Evolutionary conservation across 2,329 filamentous ascomycete species (phyloP).

Genomic region (Aspergillus persii): DNA sequence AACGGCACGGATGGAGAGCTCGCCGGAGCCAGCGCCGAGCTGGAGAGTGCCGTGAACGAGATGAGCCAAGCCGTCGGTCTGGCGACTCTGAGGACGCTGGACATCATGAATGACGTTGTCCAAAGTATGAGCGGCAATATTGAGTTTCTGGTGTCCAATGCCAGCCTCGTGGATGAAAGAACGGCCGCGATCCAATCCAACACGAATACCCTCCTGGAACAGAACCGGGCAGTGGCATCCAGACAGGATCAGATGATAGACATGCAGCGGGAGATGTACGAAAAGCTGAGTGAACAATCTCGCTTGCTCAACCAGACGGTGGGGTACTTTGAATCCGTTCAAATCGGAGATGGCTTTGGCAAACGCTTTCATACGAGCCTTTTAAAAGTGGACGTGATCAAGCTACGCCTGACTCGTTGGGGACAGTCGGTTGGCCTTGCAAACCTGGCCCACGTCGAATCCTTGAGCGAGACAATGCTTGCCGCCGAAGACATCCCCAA

Average conservation of each 20-base stretch:
- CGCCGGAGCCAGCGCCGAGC: conserved; percentile 2
- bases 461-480: neutral
- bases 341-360: conserved; percentile 3
- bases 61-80: conserved; percentile 5
- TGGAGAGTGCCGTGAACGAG: conserved; percentile 5
- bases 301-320: neutral
- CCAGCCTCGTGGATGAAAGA: conserved; percentile 2
- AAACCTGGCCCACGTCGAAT: conserved; percentile 1
- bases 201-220: conserved; percentile 2
- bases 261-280: neutral
- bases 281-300: conserved; percentile 5
- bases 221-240: neutral
- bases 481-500: neutral
- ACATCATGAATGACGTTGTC: conserved; percentile 2
- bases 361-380: conserved; percentile 1
- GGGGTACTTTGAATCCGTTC: conserved; percentile 2
- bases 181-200: conserved; percentile 2
- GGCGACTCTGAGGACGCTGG: neutral
- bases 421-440: conserved; percentile 3
- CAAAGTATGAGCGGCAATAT: conserved; percentile 6
- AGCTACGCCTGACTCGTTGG: conserved; percentile 6
- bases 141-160: conserved; percentile 4
- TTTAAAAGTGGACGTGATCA: conserved; percentile 5
- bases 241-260: conserved; percentile 5
- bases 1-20: conserved; percentile 3